Conservation (phyloP, 2,329 filamentous ascomycete genomes). For the Allantophomopsis lycopodina region DNA sequence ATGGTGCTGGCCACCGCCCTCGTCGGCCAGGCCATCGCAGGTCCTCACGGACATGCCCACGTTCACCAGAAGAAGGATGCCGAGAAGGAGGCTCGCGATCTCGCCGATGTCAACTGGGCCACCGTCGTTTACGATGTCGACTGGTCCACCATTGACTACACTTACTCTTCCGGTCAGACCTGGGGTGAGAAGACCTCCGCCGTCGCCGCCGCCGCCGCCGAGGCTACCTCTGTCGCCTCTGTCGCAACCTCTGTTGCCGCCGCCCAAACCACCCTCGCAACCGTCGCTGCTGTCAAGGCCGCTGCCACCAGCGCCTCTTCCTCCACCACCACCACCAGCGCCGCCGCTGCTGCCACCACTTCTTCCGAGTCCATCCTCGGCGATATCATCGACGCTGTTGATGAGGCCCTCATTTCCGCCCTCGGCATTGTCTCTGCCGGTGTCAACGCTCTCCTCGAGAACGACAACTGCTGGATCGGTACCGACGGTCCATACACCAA, state of each 20-base stretch:
- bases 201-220: neutral
- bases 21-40: neutral
- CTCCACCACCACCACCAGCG: neutral
- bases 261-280: neutral
- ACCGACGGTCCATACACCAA: slow-evolving; percentile 18
- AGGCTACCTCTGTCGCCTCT: neutral
- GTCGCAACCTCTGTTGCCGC: neutral
- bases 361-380: neutral
- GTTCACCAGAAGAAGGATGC: slow-evolving; percentile 1
- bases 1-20: slow-evolving; percentile 2
- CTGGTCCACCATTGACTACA: neutral
- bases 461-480: slow-evolving; percentile 21
- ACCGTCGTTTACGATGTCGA: neutral
- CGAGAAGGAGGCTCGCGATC: neutral
- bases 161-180: too few species aligned
- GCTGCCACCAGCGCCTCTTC: neutral
- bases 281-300: neutral
- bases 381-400: too few species aligned
- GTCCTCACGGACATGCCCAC: slow-evolving; percentile 1
- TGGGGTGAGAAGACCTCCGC: too few species aligned
- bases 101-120: neutral
- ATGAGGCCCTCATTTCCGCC: too few species aligned
- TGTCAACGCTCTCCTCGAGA: slow-evolving; percentile 11
- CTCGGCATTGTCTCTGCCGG: slow-evolving; percentile 1
- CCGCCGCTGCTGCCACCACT: neutral